phyloP scores from a whole-genome alignment of 2,329 filamentous ascomycete species.

The Aspergillus carbonarius region DNA sequence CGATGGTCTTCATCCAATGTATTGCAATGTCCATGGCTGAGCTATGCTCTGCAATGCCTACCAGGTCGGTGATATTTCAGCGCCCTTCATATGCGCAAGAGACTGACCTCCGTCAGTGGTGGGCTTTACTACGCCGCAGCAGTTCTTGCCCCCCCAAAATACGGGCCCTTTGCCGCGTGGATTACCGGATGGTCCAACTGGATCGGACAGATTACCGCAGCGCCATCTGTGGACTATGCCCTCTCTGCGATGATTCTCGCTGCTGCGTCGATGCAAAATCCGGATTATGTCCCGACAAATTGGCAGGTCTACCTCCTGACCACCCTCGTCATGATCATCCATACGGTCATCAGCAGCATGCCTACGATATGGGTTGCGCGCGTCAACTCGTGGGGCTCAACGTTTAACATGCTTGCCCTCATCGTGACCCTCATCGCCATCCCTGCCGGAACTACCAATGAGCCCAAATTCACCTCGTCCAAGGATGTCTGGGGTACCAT shows the following conservation, averaged over 20 bases:
- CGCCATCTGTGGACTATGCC: conserved; percentile 66
- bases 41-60: conserved; percentile 71
- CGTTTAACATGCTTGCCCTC: conserved; percentile 68
- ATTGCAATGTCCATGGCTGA: conserved; percentile 70
- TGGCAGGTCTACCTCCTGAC: conserved; percentile 71
- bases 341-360: conserved; percentile 66
- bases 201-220: conserved; percentile 65
- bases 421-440: conserved; percentile 68
- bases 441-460: conserved; percentile 58
- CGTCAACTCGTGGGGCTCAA: conserved; percentile 69
- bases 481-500: conserved; percentile 65
- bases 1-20: conserved; percentile 70
- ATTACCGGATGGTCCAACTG: conserved; percentile 71
- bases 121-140: conserved; percentile 73
- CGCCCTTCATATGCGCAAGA: neutral
- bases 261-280: conserved; percentile 66
- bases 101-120: conserved; percentile 43
- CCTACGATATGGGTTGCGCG: conserved; percentile 69
- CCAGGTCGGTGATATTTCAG: conserved; percentile 43
- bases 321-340: conserved; percentile 65
- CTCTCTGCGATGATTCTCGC: conserved; percentile 70
- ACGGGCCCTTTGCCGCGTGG: conserved; percentile 67
- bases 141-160: conserved; percentile 66
- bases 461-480: conserved; percentile 59
- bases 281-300: conserved; percentile 61